Conservation (phyloP, 805 yeast species). For the Blastobotrys terrestris region DNA sequence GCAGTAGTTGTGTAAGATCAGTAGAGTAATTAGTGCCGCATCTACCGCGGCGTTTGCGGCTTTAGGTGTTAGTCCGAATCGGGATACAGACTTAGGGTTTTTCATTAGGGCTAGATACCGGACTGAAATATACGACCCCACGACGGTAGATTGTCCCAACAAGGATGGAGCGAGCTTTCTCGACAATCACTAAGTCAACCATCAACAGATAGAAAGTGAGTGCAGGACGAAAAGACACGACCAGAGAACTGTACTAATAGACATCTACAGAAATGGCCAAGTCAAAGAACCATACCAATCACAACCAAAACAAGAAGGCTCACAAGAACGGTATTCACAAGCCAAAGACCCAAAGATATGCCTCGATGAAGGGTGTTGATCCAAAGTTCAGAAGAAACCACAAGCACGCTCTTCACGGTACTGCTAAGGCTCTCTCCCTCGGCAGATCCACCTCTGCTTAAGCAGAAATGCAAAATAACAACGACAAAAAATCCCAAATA, state of each 20-base stretch:
- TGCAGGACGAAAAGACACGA: not conserved
- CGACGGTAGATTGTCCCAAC: not conserved
- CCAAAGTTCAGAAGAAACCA: slow-evolving; percentile 99
- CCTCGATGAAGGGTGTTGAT: slow-evolving; percentile 98
- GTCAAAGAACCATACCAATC: slow-evolving; percentile 99
- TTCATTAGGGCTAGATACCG: not conserved
- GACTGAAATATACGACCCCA: not conserved
- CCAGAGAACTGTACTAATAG: not conserved
- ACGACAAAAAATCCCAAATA: not conserved
- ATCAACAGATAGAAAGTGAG: slow-evolving; percentile 2
- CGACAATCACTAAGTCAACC: slow-evolving; percentile 2
- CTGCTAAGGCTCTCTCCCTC: slow-evolving; percentile 88
- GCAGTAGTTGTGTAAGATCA: no score
- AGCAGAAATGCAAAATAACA: no score
- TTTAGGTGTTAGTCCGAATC: no score
- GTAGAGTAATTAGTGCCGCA: no score
- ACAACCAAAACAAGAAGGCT: slow-evolving; percentile 99
- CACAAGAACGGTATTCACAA: slow-evolving; percentile 99
- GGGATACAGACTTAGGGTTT: not conserved
- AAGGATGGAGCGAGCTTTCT: not conserved
- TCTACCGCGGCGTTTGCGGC: not conserved
- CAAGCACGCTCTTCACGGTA: slow-evolving; percentile 98
- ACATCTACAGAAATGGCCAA: slow-evolving; percentile 66
- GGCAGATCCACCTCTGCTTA: slow-evolving; percentile 35
- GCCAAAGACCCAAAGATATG: slow-evolving; percentile 97